Conservation (phyloP, 257 asterid genomes). For the Jaltomata sinuosa region DNA sequence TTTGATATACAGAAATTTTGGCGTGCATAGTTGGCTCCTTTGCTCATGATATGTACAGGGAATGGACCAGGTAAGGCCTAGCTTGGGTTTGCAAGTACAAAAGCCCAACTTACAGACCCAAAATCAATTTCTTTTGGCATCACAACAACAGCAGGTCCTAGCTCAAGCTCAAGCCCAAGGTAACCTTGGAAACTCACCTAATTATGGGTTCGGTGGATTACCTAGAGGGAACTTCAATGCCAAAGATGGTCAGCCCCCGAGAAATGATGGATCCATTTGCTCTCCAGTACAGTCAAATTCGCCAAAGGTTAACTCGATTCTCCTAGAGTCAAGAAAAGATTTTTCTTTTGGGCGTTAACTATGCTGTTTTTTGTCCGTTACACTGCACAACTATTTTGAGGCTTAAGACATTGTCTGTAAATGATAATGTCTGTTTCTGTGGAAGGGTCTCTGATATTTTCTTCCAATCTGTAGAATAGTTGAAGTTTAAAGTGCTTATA, state of each 20-base stretch:
- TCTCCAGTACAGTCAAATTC: slow-evolving; percentile 94
- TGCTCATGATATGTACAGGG: slow-evolving; percentile 7
- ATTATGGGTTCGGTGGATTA: slow-evolving; percentile 80
- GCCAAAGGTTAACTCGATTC: slow-evolving; percentile 53
- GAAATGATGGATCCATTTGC: slow-evolving; percentile 96
- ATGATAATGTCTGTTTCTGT: background rate
- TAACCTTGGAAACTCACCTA: slow-evolving; percentile 52
- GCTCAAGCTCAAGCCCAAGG: slow-evolving; percentile 96
- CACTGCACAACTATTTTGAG: background rate
- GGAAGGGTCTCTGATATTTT: background rate
- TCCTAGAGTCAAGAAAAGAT: background rate
- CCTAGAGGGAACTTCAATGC: slow-evolving; percentile 71
- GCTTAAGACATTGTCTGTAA: background rate
- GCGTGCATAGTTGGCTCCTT: background rate
- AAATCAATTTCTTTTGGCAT: slow-evolving; percentile 23
- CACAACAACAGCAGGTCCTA: slow-evolving; percentile 28
- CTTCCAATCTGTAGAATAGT: background rate
- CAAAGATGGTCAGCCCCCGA: slow-evolving; percentile 86
- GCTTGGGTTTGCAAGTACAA: slow-evolving; percentile 58
- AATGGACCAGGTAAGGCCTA: background rate
- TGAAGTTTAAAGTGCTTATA: background rate
- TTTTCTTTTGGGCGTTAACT: background rate
- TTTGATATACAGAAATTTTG: background rate
- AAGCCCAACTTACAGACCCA: slow-evolving; percentile 75
- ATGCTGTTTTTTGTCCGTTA: background rate